Base-by-base conservation (phyloP, 192 early-diverging fungal genomes). In the Diversispora epigaea region DNA sequence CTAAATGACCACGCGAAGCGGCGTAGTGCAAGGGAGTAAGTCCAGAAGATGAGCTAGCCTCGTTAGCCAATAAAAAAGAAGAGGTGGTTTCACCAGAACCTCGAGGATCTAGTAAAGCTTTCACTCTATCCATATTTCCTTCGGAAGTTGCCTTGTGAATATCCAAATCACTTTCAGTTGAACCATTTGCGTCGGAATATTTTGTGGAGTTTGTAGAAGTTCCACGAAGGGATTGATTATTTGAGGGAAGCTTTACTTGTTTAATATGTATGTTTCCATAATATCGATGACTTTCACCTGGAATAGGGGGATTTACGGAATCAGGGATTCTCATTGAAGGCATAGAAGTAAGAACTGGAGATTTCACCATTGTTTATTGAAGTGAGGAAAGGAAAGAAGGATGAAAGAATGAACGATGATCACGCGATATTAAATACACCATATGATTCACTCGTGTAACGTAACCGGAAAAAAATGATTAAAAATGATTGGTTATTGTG, bases 11-110 rank as follows among this genome's bases (percentile, higher is more conserved):
- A 17, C 88, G 81, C 3, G 85, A 82, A 41, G 86, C 85, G 12
- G 89, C 88, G 62, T 84, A 87, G 58, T 90, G 89, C 9, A 90
- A 81, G 2, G 87, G 81, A 19, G 88, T 85, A 71, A 88, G 80
- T 25, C 88, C 88, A 4, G 88, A 88, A 39, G 84, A 74, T 17
- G 81, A 19, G 15, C 49, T 64, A 2, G 40, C 57, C 12, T 54
- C 57, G 17, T 61, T 47, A 6, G 77, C 61, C 4, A 77, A 73
- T 45, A 68, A 76, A 62, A 80, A 77, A 17, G 77, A 25, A 49
- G 64, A 55, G 5, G 43, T 56, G 25, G 25, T n/a, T 68, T 56
- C 56, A 46, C 43, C 67, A 12, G 55, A 40, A 47, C 25, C 67
- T 50, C 44, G 56, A 40, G 66, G 75, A 39, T 44, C 54, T 32